phyloP scores from a whole-genome alignment of 2,329 filamentous ascomycete genomes.

The Trichoderma breve region DNA sequence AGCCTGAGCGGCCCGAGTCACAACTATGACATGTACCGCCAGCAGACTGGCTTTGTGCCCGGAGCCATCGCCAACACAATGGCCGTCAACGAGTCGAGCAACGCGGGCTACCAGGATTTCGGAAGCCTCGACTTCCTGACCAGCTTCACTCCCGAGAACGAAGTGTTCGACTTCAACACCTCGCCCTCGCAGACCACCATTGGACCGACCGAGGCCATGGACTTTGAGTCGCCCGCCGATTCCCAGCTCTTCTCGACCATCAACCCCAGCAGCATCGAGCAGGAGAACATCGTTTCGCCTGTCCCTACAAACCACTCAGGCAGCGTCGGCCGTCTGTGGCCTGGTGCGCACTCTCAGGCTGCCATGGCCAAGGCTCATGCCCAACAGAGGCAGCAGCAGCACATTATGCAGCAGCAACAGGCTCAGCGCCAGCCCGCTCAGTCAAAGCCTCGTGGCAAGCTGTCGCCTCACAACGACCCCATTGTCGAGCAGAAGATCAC shows the following conservation, averaged over 20 bases:
- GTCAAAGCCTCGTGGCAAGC: conserved; percentile 48
- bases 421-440: conserved; percentile 49
- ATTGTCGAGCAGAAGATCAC: conserved; percentile 90
- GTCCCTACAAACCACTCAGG: conserved; percentile 51
- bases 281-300: conserved; percentile 49
- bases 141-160: conserved; percentile 59
- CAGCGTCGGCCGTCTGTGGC: conserved; percentile 74
- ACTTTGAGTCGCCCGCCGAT: conserved; percentile 45
- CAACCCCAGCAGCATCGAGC: conserved; percentile 72
- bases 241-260: conserved; percentile 62
- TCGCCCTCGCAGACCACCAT: conserved; percentile 59
- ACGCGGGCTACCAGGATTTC: conserved; percentile 52
- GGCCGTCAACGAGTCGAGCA: conserved; percentile 66
- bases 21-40: conserved; percentile 92
- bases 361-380: conserved; percentile 71
- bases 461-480: conserved; percentile 58
- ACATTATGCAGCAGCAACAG: conserved; percentile 50
- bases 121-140: conserved; percentile 52
- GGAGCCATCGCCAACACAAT: conserved; percentile 79
- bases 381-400: conserved; percentile 66
- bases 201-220: conserved; percentile 63
- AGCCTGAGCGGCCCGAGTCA: conserved; percentile 80
- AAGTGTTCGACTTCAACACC: conserved; percentile 71
- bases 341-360: conserved; percentile 90
- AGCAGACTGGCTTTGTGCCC: conserved; percentile 88